phyloP scores from a whole-genome alignment of 768 basidiomycete species.

The Suillus hirtellus region DNA sequence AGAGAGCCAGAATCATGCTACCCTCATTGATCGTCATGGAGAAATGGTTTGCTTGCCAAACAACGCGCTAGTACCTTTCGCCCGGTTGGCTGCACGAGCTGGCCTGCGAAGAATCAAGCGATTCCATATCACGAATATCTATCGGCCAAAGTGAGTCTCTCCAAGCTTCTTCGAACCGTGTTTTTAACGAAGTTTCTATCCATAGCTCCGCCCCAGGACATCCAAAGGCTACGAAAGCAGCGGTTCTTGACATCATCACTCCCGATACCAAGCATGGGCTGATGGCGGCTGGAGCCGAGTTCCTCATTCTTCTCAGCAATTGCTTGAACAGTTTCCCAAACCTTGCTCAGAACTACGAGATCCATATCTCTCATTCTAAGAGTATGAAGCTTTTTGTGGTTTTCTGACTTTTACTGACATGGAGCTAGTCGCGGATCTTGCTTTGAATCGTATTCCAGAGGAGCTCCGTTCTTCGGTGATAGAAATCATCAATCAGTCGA shows the following conservation, averaged over 20 bases:
- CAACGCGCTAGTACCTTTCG: constrained; percentile 73
- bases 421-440: constrained; percentile 61
- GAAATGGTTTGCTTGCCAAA: constrained; percentile 74
- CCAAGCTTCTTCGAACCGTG: constrained; percentile 9
- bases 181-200: constrained; percentile 1
- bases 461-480: constrained; percentile 56
- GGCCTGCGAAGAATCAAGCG: constrained; percentile 75
- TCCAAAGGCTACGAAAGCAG: constrained; percentile 70
- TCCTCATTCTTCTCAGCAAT: constrained; percentile 66
- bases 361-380: constrained; percentile 75
- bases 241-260: constrained; percentile 83
- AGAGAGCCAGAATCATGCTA: constrained; percentile 65
- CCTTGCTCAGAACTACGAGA: constrained; percentile 65
- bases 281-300: constrained; percentile 71
- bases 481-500: constrained; percentile 66
- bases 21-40: constrained; percentile 79
- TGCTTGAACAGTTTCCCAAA: constrained; percentile 74
- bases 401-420: not conserved
- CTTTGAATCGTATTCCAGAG: constrained; percentile 60
- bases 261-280: constrained; percentile 65
- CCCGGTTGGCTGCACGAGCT: constrained; percentile 75
- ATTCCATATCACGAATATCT: constrained; percentile 76
- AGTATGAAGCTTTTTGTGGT: constrained; percentile 44
- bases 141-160: constrained; percentile 58
- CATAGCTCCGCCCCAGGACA: constrained; percentile 67